A percentile compares a stretch with the other conserved stretches of the same genome.
Conservation (phyloP, 2,329 filamentous ascomycete species). For the Fragosphaeria purpurea region DNA sequence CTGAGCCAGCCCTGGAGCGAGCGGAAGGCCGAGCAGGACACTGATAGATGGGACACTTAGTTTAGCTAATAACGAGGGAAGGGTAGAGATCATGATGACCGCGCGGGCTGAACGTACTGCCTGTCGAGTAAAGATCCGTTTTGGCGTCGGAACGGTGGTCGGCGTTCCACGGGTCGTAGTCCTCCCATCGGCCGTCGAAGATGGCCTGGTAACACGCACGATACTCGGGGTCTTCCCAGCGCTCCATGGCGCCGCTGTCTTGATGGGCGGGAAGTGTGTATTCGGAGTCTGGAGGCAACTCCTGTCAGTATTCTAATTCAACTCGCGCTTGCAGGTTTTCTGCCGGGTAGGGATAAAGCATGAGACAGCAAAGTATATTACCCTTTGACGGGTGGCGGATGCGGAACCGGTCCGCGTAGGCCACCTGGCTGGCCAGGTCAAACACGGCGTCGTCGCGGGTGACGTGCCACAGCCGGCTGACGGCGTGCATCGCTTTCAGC, state of each 20-base stretch:
- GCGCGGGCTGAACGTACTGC: neutral
- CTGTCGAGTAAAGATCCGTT: constrained; percentile 15
- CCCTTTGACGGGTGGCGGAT: constrained; percentile 24
- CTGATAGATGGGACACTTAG: too few species aligned
- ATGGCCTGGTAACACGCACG: constrained; percentile 49
- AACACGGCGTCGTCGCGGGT: constrained; percentile 1
- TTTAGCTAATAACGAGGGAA: constrained; percentile 16
- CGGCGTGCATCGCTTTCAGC: constrained; percentile 10
- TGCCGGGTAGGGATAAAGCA: too few species aligned
- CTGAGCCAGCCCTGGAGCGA: too few species aligned
- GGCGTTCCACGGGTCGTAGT: constrained; percentile 57
- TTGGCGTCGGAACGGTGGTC: constrained; percentile 23
- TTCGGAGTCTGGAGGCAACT: constrained; percentile 18
- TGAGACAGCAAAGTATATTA: constrained; percentile 19
- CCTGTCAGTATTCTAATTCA: neutral
- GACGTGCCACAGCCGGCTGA: constrained; percentile 6
- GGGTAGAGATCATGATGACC: neutral
- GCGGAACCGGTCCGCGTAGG: constrained; percentile 18
- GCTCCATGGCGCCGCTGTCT: constrained; percentile 45
- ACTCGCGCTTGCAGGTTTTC: too few species aligned
- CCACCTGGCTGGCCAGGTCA: constrained; percentile 13
- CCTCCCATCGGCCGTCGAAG: constrained; percentile 54
- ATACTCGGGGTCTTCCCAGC: constrained; percentile 48
- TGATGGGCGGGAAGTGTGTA: constrained; percentile 46
- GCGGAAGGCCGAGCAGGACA: too few species aligned